These are phyloP conservation scores for Vaccinium vitisidaea DNA, from an alignment of 148 eudicot genomes.

Conservation along the genomic window DNA sequence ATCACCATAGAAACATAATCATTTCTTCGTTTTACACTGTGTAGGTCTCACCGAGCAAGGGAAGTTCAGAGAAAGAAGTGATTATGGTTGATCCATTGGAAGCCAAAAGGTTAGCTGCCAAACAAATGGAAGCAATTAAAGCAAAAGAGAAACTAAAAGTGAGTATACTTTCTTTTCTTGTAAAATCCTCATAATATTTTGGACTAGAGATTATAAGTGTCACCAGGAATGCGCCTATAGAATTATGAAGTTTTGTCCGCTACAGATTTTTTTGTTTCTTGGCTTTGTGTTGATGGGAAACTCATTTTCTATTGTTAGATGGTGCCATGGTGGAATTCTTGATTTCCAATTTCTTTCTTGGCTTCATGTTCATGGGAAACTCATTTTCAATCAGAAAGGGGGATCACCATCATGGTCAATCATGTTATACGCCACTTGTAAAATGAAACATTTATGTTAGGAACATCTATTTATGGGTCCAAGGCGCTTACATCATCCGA, in stretches of 20 bases:
- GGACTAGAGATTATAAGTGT: neutral
- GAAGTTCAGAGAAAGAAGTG: conserved; percentile 47
- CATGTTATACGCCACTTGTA: no score
- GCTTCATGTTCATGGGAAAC: no score
- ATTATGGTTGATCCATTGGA: conserved; percentile 91
- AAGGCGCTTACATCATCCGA: no score
- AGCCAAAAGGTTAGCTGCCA: conserved; percentile 90
- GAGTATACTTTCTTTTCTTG: conserved; percentile 15
- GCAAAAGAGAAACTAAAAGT: conserved; percentile 69
- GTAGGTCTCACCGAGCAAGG: conserved; percentile 53
- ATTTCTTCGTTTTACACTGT: neutral
- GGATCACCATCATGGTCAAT: no score
- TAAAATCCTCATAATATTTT: neutral
- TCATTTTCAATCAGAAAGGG: no score
- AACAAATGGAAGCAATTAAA: conserved; percentile 69
- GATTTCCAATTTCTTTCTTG: no score
- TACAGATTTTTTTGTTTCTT: neutral
- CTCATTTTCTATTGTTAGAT: neutral
- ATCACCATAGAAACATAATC: neutral
- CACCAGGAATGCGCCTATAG: neutral
- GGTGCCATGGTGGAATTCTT: neutral
- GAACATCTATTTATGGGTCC: no score
- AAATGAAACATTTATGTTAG: no score
- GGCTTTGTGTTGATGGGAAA: neutral
- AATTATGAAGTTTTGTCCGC: neutral